Evolutionary conservation across 345 rosid genomes (phyloP).

Genomic region (Murraya koenigii): DNA sequence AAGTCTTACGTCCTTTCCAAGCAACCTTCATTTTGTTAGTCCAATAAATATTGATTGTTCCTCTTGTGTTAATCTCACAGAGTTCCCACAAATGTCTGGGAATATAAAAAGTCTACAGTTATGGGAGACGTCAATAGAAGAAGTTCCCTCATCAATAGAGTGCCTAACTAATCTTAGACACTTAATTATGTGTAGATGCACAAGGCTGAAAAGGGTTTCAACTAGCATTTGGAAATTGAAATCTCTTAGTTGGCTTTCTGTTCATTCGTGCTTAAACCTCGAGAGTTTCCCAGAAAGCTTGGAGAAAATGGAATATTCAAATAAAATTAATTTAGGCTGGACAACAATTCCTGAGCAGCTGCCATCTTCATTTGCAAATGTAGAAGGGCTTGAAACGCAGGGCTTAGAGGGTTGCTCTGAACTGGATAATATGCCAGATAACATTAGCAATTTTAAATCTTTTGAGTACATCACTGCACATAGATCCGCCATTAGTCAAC

Average conservation of each 20-base stretch:
- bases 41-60: too few relatives aligned
- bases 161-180: not conserved
- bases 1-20: too few relatives aligned
- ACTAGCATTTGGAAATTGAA: constrained; percentile 4
- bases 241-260: not conserved
- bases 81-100: not conserved
- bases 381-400: not conserved
- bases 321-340: not conserved
- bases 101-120: not conserved
- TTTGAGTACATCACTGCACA: not conserved
- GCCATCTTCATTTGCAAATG: not conserved
- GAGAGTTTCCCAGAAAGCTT: not conserved
- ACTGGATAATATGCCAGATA: too few relatives aligned
- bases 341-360: too few relatives aligned
- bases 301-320: not conserved
- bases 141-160: not conserved
- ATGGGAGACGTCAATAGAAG: not conserved
- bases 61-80: too few relatives aligned
- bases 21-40: too few relatives aligned
- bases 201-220: not conserved
- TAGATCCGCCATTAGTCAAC: too few relatives aligned
- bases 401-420: not conserved
- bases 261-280: too few relatives aligned
- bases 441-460: not conserved
- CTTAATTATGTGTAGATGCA: not conserved